A percentile compares a stretch with the other conserved stretches of the same genome.
phyloP scores from a whole-genome alignment of 768 basidiomycete species.

The Podaxis carcinomalis region DNA sequence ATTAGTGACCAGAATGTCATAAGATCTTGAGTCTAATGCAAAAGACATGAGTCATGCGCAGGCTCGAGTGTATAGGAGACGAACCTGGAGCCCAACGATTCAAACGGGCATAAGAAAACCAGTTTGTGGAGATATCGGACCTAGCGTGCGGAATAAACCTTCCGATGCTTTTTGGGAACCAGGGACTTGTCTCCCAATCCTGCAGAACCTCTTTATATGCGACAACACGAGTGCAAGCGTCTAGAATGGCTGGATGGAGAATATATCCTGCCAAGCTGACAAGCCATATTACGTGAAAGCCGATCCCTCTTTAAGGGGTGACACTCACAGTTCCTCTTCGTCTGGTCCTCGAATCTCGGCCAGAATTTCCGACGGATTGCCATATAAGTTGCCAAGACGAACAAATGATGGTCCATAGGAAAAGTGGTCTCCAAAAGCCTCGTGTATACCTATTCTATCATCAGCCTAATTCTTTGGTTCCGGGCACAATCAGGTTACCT shows the following conservation, averaged over 20 bases:
- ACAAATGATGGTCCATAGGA: not conserved
- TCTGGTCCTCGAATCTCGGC: not conserved
- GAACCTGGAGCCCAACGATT: not conserved
- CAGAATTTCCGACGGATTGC: not conserved
- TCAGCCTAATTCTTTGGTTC: not conserved
- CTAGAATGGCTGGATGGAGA: conserved; percentile 33
- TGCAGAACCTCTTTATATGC: conserved; percentile 27
- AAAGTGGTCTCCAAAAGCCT: not conserved
- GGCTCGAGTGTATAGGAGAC: not conserved
- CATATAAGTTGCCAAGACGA: not conserved
- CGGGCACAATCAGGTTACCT: not conserved
- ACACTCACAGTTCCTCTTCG: not conserved
- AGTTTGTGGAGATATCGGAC: not conserved
- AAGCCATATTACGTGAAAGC: conserved; percentile 7
- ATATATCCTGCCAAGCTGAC: conserved; percentile 22
- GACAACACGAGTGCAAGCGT: conserved; percentile 29
- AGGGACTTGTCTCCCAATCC: conserved; percentile 21
- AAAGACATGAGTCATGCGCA: not conserved
- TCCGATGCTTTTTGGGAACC: conserved; percentile 16
- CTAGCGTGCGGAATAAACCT: not conserved
- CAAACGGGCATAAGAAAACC: not conserved
- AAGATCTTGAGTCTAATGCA: not conserved
- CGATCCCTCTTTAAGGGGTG: not conserved
- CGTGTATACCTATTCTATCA: not conserved
- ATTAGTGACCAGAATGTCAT: not conserved